Base-by-base conservation (phyloP, 2,329 filamentous ascomycete genomes). In the Aspergillus sp. region DNA sequence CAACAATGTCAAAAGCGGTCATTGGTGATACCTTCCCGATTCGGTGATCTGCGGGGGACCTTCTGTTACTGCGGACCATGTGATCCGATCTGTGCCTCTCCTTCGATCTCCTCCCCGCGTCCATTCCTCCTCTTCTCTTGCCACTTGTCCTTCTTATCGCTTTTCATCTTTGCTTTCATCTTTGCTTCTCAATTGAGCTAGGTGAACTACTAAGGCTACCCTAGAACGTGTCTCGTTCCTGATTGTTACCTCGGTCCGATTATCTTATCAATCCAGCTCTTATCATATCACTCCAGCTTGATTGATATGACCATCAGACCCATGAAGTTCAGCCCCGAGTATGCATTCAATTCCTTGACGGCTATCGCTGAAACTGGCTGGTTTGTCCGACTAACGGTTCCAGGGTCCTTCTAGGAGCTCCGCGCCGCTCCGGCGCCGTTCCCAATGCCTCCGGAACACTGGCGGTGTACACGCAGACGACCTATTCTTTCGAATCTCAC, bases 401-500 rank as follows among this genome's bases (percentile, higher is more conserved):
- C 33, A 73, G 71, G 62, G 67, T 72, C 41, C 64, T 75, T 34
- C 62, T 75, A 47, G 67, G 66, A 52, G 71, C 72, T 45, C 73
- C 73, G 30, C 64, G 72, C 49, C 63, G 72, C 50, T 73, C 70
- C 32, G 59, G 68, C 36, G 72, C 68, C 36, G 53, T 66, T 43
- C 72, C 73, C 29, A 73, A 72, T 53, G 57, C 70, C 1, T 59
- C 67, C 27, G 73, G 73, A n/a, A 73, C 66, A 9, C 63, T 73
- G 29, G 68, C 70, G 4, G 63, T 74, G 7, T 75, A 73, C 55
- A 73, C 69, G 6, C 70, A 74, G 45, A 71, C 71, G 2, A 64
- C 66, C n/a, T 75, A 75, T 51, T 74, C 71, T 26, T 75, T 75
- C 53, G 69, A 74, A 29, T 69, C 69, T 0, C 72, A 74, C 53